phyloP scores from a whole-genome alignment of 805 yeast genomes.

The Suhomyces canberraensis region DNA sequence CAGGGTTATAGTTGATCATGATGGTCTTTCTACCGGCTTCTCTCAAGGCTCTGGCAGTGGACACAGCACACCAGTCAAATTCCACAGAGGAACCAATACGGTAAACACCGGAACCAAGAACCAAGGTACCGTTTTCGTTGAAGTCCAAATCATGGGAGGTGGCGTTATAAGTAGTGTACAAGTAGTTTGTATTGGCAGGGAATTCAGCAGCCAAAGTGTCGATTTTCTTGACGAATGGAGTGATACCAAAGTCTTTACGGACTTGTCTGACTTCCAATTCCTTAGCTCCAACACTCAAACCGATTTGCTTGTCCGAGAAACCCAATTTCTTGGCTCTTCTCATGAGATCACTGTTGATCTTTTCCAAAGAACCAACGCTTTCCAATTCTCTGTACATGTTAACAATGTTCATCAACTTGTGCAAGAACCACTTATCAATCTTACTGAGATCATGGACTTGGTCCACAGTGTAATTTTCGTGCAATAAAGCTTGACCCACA shows the following conservation, averaged over 20 bases:
- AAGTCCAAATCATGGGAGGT: conserved; percentile 78
- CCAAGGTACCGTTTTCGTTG: conserved; percentile 88
- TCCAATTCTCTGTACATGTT: conserved; percentile 81
- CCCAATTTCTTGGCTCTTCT: conserved; percentile 87
- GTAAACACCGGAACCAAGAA: conserved; percentile 98
- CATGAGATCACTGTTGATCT: conserved; percentile 66
- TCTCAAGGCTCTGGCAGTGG: conserved; percentile 92
- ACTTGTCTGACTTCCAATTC: conserved; percentile 81
- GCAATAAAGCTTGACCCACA: conserved; percentile 93
- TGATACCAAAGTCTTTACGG: conserved; percentile 75
- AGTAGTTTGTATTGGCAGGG: conserved; percentile 95
- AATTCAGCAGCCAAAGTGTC: conserved; percentile 98
- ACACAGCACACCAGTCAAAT: conserved; percentile 99
- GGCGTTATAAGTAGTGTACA: conserved; percentile 95
- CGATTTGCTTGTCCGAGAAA: conserved; percentile 93
- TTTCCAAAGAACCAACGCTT: conserved; percentile 44
- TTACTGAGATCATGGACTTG: conserved; percentile 86
- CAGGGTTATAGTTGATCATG: conserved; percentile 98
- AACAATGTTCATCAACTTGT: conserved; percentile 91
- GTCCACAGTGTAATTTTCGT: conserved; percentile 89
- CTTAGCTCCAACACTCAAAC: conserved; percentile 62
- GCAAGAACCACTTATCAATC: conserved; percentile 93
- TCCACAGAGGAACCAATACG: conserved; percentile 98
- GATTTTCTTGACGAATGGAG: conserved; percentile 93
- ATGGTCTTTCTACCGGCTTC: conserved; percentile 83